These are phyloP conservation scores for Nemania serpens DNA, from an alignment of 2,329 filamentous ascomycete genomes.

Conservation along the genomic window DNA sequence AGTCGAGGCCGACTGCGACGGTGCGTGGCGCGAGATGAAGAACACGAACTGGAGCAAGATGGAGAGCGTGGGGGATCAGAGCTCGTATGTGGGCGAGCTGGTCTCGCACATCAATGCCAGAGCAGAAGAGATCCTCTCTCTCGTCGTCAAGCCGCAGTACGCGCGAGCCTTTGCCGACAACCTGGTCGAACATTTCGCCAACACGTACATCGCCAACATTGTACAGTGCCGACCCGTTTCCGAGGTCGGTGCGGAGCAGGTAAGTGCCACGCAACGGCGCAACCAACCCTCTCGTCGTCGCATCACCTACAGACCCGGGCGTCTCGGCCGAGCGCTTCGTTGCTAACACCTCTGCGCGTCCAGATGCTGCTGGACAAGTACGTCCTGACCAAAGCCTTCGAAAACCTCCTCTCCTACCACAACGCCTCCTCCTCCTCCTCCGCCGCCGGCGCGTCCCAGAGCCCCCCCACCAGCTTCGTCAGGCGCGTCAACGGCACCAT, in stretches of 20 bases:
- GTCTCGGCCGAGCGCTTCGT: neutral
- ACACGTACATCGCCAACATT: conserved; percentile 79
- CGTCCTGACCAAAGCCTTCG: conserved; percentile 79
- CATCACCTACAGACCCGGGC: neutral
- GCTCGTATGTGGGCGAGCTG: conserved; percentile 85
- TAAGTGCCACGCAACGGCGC: conserved; percentile 43
- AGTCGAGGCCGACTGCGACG: conserved; percentile 81
- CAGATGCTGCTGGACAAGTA: conserved; percentile 97
- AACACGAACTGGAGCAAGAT: conserved; percentile 95
- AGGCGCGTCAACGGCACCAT: conserved; percentile 86
- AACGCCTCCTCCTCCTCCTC: conserved; percentile 47
- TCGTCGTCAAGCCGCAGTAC: conserved; percentile 90
- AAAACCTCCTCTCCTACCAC: conserved; percentile 70
- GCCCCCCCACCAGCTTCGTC: conserved; percentile 66
- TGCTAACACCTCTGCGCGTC: conserved; percentile 8
- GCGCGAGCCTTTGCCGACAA: conserved; percentile 94
- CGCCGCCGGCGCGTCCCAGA: too few species aligned
- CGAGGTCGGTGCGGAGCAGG: conserved; percentile 91
- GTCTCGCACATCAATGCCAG: conserved; percentile 73
- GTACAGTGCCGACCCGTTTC: conserved; percentile 89
- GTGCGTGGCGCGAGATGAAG: conserved; percentile 94
- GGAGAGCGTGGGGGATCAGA: conserved; percentile 92
- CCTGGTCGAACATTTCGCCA: conserved; percentile 84
- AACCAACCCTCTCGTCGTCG: neutral
- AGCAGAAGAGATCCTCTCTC: conserved; percentile 73